phyloP scores from a whole-genome alignment of 768 basidiomycete species.

The Amanita molliuscula region DNA sequence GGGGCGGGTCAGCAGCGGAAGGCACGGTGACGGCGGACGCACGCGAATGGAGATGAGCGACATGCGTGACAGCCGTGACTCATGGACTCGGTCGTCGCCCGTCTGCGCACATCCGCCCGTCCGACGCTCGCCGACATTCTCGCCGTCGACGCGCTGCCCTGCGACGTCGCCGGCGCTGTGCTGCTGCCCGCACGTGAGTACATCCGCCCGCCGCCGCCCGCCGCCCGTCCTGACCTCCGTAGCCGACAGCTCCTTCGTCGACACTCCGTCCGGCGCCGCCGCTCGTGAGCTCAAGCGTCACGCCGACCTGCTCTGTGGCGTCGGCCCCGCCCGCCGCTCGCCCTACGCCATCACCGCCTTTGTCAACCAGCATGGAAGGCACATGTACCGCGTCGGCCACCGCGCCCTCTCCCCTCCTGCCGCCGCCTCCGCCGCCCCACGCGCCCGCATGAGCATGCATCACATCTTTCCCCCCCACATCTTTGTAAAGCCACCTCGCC shows the following conservation, averaged over 20 bases:
- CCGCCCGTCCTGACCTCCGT: no score
- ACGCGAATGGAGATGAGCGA: conserved; percentile 66
- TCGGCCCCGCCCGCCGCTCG: conserved; percentile 56
- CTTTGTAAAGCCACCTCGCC: conserved; percentile 28
- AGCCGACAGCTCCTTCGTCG: conserved; percentile 71
- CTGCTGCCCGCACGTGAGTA: conserved; percentile 35
- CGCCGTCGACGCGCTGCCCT: conserved; percentile 30
- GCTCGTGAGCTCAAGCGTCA: conserved; percentile 70
- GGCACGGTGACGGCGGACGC: conserved; percentile 12
- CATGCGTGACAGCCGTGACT: conserved; percentile 23
- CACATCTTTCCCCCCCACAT: conserved; percentile 38
- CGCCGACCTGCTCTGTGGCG: conserved; percentile 61
- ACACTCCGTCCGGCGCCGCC: conserved; percentile 67
- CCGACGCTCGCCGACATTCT: conserved; percentile 37
- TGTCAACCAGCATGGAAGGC: conserved; percentile 71
- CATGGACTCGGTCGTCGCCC: conserved; percentile 1
- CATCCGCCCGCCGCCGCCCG: no score
- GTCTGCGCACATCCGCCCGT: conserved; percentile 21
- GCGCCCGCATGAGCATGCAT: conserved; percentile 64
- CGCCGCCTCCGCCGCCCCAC: conserved; percentile 37
- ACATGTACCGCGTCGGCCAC: conserved; percentile 71
- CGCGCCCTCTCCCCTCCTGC: conserved; percentile 48
- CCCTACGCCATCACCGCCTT: conserved; percentile 79
- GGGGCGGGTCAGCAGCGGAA: background rate
- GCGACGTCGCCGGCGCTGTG: conserved; percentile 45